Conservation (phyloP, 768 basidiomycete species). For the Amanita inopinata region DNA sequence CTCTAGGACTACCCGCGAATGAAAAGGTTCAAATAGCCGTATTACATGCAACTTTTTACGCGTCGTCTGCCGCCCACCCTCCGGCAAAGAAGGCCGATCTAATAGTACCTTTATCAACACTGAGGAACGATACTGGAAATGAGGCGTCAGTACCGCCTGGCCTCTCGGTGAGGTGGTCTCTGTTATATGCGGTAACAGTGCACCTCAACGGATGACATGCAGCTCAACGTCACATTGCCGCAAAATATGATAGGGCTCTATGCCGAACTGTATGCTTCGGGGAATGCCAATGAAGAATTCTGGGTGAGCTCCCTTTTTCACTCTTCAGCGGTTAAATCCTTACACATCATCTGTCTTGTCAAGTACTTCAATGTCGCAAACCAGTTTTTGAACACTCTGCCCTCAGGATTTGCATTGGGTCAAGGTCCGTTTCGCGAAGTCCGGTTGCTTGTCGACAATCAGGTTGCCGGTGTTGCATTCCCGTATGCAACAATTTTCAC, state of each 20-base stretch:
- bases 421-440: constrained; percentile 45
- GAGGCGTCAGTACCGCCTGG: constrained; percentile 68
- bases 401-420: constrained; percentile 29
- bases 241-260: constrained; percentile 56
- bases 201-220: no score
- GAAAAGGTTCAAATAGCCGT: constrained; percentile 35
- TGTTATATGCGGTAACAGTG: no score
- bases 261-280: constrained; percentile 64
- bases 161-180: no score
- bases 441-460: constrained; percentile 34
- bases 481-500: constrained; percentile 62
- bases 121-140: constrained; percentile 53
- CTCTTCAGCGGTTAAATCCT: not conserved
- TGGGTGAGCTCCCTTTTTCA: constrained; percentile 43
- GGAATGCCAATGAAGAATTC: constrained; percentile 54
- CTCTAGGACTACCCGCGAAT: not conserved
- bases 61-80: constrained; percentile 45
- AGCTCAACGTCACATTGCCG: constrained; percentile 62
- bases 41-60: constrained; percentile 64
- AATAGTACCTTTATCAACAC: constrained; percentile 63
- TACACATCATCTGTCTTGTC: not conserved
- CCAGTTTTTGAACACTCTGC: constrained; percentile 45
- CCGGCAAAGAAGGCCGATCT: constrained; percentile 50
- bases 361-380: constrained; percentile 66
- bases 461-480: constrained; percentile 37